These are phyloP conservation scores for Pachysandra terminalis DNA, from an alignment of 164 flowering plant species.

Conservation along the genomic window DNA sequence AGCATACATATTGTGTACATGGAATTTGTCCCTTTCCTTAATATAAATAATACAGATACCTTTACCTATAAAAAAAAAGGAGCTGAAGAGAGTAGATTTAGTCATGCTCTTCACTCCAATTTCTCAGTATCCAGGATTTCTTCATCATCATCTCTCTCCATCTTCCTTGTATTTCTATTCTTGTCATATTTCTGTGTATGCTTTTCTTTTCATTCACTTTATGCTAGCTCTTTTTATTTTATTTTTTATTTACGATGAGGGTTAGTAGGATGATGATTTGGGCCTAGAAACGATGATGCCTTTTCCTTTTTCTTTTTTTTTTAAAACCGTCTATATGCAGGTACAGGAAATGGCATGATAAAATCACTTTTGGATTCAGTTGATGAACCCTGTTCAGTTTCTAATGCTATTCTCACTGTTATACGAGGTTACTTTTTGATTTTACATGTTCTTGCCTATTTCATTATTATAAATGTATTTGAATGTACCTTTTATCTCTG, in stretches of 20 bases:
- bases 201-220: too few species aligned
- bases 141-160: too few species aligned
- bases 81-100: neutral
- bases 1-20: too few species aligned
- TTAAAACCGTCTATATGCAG: constrained; percentile 30
- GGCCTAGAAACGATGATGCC: neutral
- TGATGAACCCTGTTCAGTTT: constrained; percentile 59
- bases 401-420: constrained; percentile 63
- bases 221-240: too few species aligned
- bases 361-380: constrained; percentile 85
- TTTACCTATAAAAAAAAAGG: too few species aligned
- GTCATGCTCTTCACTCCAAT: neutral
- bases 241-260: neutral
- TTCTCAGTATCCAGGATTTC: too few species aligned
- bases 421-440: constrained; percentile 61
- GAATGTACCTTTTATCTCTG: neutral
- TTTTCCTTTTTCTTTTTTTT: neutral
- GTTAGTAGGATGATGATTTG: neutral
- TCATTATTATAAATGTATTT: neutral
- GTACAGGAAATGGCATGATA: constrained; percentile 95
- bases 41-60: too few species aligned
- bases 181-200: too few species aligned
- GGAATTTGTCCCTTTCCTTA: too few species aligned
- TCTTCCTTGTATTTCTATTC: too few species aligned
- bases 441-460: neutral